A percentile compares a stretch with the other conserved stretches of the same genome.
Evolutionary conservation across 805 yeast genomes (phyloP).

Genomic region (Hyphopichia homilentoma): DNA sequence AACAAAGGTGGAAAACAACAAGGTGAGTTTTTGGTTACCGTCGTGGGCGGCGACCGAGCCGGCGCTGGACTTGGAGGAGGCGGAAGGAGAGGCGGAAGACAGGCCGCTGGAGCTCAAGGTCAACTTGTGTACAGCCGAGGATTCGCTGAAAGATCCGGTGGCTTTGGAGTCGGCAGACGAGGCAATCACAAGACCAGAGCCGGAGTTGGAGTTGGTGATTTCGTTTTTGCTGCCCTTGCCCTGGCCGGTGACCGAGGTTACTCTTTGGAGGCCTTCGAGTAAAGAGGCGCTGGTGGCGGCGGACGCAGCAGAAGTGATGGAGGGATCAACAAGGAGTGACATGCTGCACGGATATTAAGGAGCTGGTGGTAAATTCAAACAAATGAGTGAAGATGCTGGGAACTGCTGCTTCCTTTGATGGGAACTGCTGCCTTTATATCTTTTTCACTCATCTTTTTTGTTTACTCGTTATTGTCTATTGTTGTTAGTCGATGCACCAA

Average conservation of each 20-base stretch:
- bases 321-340: constrained; percentile 2
- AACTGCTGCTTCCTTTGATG: background rate
- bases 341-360: too few relatives aligned
- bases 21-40: constrained; percentile 3
- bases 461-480: too few relatives aligned
- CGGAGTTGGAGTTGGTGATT: constrained; percentile 3
- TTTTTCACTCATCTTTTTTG: too few relatives aligned
- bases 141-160: constrained; percentile 4
- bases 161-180: constrained; percentile 3
- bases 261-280: constrained; percentile 1
- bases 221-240: constrained; percentile 1
- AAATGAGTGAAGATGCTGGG: background rate
- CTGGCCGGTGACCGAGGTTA: constrained; percentile 3
- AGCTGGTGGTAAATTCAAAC: background rate
- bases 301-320: background rate
- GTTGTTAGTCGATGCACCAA: too few relatives aligned
- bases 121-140: constrained; percentile 4
- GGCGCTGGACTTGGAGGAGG: constrained; percentile 1
- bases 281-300: constrained; percentile 1
- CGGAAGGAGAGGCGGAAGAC: constrained; percentile 1
- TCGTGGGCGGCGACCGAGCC: constrained; percentile 1
- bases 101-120: constrained; percentile 3
- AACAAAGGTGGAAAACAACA: constrained; percentile 5
- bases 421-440: too few relatives aligned
- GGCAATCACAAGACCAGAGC: constrained; percentile 1